Evolutionary conservation across 2,329 filamentous ascomycete genomes (phyloP).

Genomic region (Aspergillus japonicus): DNA sequence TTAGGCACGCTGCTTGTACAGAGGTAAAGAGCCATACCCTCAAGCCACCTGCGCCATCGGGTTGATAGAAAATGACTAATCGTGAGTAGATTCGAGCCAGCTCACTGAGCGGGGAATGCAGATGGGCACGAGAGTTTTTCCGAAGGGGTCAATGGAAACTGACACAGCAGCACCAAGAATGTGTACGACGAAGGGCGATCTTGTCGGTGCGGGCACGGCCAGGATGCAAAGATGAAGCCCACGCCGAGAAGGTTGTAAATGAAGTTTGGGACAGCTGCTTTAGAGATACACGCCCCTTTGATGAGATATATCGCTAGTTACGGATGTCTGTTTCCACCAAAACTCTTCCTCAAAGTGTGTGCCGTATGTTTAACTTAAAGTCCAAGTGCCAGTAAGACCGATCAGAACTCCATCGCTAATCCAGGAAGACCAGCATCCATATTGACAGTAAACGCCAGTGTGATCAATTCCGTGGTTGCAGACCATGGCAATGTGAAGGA

Average conservation of each 20-base stretch:
- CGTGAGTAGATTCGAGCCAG: conserved; percentile 75
- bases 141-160: conserved; percentile 81
- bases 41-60: background rate
- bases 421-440: background rate
- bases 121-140: conserved; percentile 84
- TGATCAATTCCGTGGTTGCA: background rate
- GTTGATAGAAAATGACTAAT: conserved; percentile 12
- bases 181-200: conserved; percentile 78
- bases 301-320: conserved; percentile 78
- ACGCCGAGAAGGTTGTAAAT: conserved; percentile 85
- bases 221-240: conserved; percentile 77
- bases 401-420: background rate
- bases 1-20: conserved; percentile 89
- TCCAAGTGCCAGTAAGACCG: background rate
- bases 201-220: conserved; percentile 76
- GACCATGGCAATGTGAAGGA: background rate
- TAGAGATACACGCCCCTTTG: conserved; percentile 88
- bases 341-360: background rate
- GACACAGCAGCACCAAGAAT: conserved; percentile 90
- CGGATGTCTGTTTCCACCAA: background rate
- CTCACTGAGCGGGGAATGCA: conserved; percentile 89
- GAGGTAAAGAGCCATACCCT: conserved; percentile 61
- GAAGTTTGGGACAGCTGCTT: conserved; percentile 99
- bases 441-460: background rate
- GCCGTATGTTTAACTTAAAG: conserved; percentile 17